A percentile compares a stretch with the other conserved stretches of the same genome.
phyloP scores from a whole-genome alignment of 1,284 basidiomycete species.

The Naganishia sp. region DNA sequence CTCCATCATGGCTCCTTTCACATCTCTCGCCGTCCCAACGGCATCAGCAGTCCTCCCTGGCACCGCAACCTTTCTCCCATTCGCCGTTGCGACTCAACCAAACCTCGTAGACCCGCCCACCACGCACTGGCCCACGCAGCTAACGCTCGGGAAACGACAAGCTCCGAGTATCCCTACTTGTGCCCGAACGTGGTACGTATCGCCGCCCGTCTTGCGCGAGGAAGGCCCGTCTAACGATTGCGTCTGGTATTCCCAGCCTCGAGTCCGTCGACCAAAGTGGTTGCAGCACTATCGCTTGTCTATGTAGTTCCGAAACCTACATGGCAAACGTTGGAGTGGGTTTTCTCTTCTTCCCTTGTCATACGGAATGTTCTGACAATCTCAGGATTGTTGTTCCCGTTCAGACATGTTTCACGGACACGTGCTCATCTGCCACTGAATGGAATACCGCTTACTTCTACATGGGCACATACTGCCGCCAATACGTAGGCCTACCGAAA shows the following conservation, averaged over 20 bases:
- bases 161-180: neutral
- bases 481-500: neutral
- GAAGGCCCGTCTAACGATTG: neutral
- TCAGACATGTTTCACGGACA: conserved; percentile 6
- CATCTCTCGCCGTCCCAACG: neutral
- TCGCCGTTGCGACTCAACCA: neutral
- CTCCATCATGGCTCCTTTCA: conserved; percentile 1
- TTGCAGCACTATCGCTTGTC: conserved; percentile 3
- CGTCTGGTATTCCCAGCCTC: neutral
- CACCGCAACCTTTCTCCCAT: neutral
- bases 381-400: neutral
- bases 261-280: neutral
- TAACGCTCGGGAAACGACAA: conserved; percentile 41
- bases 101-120: neutral
- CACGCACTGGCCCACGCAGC: conserved; percentile 2
- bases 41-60: neutral
- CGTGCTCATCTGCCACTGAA: neutral
- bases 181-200: neutral
- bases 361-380: neutral
- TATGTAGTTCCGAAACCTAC: conserved; percentile 5
- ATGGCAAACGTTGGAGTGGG: neutral
- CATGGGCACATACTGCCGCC: neutral
- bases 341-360: neutral
- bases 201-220: neutral
- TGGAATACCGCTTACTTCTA: conserved; percentile 16